A percentile compares a stretch with the other conserved stretches of the same genome.
Conservation (phyloP, 345 rosid genomes). For the Citrus hindsii region DNA sequence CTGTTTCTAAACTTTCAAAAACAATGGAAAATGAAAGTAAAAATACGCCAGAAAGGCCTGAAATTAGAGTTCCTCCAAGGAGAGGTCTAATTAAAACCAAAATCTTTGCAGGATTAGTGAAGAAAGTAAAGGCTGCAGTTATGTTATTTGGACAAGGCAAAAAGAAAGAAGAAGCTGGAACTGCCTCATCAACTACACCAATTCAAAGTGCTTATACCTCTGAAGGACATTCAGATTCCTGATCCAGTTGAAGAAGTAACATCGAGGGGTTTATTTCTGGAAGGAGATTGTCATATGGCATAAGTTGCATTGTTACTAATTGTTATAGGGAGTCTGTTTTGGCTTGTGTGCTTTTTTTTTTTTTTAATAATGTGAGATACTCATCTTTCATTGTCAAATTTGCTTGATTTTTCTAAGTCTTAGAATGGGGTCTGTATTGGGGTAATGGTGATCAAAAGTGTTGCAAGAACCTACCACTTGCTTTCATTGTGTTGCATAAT, state of each 20-base stretch:
- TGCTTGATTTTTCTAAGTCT: too few relatives aligned
- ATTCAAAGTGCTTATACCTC: neutral
- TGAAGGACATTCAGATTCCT: conserved; percentile 6
- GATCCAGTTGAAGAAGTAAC: neutral
- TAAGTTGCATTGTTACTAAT: too few relatives aligned
- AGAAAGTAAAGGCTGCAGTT: neutral
- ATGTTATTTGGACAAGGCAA: neutral
- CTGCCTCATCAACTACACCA: neutral
- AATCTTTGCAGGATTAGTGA: conserved; percentile 11
- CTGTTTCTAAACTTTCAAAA: conserved; percentile 5
- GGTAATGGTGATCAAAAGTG: neutral
- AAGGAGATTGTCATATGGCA: too few relatives aligned
- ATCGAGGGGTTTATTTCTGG: too few relatives aligned
- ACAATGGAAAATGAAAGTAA: conserved; percentile 1
- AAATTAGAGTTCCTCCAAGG: conserved; percentile 22
- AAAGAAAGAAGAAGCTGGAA: neutral
- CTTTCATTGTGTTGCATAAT: neutral
- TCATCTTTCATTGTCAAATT: neutral
- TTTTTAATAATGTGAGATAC: neutral
- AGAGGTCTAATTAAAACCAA: conserved; percentile 24
- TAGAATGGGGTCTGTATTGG: neutral
- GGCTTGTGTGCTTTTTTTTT: too few relatives aligned
- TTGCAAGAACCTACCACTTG: neutral
- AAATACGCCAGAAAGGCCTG: neutral
- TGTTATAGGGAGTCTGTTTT: too few relatives aligned